These are phyloP conservation scores for Lentinus tigrinus DNA, from an alignment of 768 basidiomycete genomes.

Conservation along the genomic window DNA sequence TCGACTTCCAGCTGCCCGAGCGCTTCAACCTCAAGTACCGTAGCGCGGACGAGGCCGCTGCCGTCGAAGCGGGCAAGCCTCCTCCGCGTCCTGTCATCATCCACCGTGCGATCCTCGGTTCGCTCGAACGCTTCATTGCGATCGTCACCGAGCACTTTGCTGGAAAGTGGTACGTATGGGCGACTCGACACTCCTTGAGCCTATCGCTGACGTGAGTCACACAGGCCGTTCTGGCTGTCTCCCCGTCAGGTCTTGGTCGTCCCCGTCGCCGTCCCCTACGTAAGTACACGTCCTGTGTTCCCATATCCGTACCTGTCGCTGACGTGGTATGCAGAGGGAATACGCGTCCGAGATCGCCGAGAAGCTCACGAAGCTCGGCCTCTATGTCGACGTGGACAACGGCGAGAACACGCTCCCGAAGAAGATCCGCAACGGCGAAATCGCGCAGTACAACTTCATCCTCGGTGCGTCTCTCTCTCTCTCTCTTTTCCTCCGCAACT, in stretches of 20 bases:
- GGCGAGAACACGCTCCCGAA: slow-evolving; percentile 90
- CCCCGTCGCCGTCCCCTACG: slow-evolving; percentile 87
- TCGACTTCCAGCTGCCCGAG: slow-evolving; percentile 97
- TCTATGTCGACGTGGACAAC: slow-evolving; percentile 92
- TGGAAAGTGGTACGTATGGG: slow-evolving; percentile 81
- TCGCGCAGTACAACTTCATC: slow-evolving; percentile 98
- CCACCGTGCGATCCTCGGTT: slow-evolving; percentile 94
- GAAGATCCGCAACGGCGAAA: slow-evolving; percentile 96
- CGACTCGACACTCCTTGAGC: neutral
- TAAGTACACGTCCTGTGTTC: slow-evolving; percentile 41
- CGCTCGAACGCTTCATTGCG: slow-evolving; percentile 92
- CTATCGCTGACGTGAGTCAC: neutral
- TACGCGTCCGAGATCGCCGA: slow-evolving; percentile 84
- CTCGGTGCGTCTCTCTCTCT: slow-evolving; percentile 53
- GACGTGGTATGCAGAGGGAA: slow-evolving; percentile 59
- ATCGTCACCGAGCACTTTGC: slow-evolving; percentile 97
- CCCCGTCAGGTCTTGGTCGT: slow-evolving; percentile 96
- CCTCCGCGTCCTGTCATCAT: slow-evolving; percentile 92
- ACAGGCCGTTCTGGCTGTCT: slow-evolving; percentile 96
- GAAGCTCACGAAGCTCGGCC: slow-evolving; percentile 61
- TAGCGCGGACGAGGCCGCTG: slow-evolving; percentile 66
- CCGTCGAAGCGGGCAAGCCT: slow-evolving; percentile 42
- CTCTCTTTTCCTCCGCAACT: neutral
- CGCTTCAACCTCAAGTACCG: slow-evolving; percentile 95
- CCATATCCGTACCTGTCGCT: neutral